Percentiles rank a stretch among this genome's conserved stretches.
phyloP scores from a whole-genome alignment of 225 moss, liverwort and hornwort species.

The Straminergon stramineum region DNA sequence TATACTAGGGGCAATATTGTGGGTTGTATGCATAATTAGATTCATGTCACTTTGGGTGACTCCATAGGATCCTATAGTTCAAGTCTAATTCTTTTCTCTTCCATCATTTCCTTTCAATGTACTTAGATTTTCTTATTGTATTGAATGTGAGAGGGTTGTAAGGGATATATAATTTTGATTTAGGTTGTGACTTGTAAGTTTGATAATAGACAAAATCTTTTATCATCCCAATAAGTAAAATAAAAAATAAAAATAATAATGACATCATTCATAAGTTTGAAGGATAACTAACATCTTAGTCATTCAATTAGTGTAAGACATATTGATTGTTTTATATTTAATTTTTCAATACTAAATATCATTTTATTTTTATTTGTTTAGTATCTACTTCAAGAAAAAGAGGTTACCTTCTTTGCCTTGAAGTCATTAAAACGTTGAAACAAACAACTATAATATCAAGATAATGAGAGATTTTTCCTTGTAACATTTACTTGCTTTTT shows the following conservation, averaged over 20 bases:
- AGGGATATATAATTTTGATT: background rate
- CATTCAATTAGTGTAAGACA: background rate
- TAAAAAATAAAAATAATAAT: background rate
- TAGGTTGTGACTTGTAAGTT: fast-evolving
- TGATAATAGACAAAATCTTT: too few species aligned
- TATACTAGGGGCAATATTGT: too few species aligned
- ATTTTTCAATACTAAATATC: too few species aligned
- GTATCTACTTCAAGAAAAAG: background rate
- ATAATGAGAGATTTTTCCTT: background rate
- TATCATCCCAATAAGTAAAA: too few species aligned
- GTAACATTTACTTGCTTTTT: fast-evolving
- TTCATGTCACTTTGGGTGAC: background rate
- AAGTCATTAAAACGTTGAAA: background rate
- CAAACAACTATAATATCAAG: background rate
- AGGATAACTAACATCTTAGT: background rate
- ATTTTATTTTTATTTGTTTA: background rate
- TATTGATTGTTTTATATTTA: too few species aligned
- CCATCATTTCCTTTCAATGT: background rate
- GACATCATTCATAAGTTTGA: background rate
- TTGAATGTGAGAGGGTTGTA: background rate
- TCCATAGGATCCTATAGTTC: background rate
- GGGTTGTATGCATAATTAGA: background rate
- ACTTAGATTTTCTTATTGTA: too few species aligned
- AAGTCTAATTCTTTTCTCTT: background rate
- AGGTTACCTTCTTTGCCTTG: fast-evolving